Evolutionary conservation across 768 basidiomycete genomes (phyloP).

Genomic region (Lactarius sanguifluus): DNA sequence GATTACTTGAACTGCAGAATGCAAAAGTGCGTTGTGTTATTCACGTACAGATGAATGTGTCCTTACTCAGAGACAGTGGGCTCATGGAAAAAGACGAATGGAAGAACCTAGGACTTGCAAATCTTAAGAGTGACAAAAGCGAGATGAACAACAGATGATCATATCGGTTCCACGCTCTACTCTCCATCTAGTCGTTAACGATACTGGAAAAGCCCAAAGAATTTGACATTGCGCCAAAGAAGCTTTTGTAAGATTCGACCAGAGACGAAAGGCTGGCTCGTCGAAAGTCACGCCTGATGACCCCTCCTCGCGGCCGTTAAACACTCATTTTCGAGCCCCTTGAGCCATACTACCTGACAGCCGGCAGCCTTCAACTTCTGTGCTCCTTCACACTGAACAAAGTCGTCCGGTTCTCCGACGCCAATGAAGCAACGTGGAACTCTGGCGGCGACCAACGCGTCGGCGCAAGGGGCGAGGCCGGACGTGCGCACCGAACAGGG

Average conservation of each 20-base stretch:
- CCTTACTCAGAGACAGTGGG: constrained; percentile 49
- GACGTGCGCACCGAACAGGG: constrained; percentile 91
- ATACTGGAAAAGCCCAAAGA: not conserved
- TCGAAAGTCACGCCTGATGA: constrained; percentile 32
- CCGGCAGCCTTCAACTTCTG: constrained; percentile 66
- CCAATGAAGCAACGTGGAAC: constrained; percentile 84
- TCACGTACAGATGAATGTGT: constrained; percentile 1
- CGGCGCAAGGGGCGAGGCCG: constrained; percentile 81
- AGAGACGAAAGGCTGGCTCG: not conserved
- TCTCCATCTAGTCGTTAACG: not conserved
- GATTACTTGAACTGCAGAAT: constrained; percentile 87
- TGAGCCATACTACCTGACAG: constrained; percentile 72
- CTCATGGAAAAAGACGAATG: constrained; percentile 88
- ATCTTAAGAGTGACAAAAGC: constrained; percentile 17
- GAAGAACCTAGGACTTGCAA: constrained; percentile 73
- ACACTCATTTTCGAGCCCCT: constrained; percentile 76
- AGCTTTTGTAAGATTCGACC: not conserved
- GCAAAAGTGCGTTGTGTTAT: constrained; percentile 60
- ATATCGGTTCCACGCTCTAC: not conserved
- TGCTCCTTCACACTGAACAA: constrained; percentile 91
- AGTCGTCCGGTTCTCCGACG: constrained; percentile 88
- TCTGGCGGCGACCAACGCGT: constrained; percentile 71
- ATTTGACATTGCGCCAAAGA: not conserved
- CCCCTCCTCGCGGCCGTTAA: constrained; percentile 73
- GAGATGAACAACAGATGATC: constrained; percentile 6